Evolutionary conservation across 208 protist species (phyloP).

Genomic region (Angomonas deanei): DNA sequence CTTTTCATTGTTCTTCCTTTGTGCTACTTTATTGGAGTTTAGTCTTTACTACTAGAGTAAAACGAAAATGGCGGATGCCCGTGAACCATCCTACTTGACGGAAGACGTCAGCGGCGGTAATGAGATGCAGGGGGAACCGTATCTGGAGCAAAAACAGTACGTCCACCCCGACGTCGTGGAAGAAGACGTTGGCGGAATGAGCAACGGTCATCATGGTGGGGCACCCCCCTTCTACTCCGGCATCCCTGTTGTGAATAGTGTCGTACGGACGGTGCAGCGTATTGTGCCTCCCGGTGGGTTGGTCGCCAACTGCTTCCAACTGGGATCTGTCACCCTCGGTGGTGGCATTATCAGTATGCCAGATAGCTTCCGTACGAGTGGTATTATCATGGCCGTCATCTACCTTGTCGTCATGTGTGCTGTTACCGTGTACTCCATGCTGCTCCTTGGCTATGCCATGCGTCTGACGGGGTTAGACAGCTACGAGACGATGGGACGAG

Average conservation of each 20-base stretch:
- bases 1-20: neutral
- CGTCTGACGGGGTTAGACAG: constrained; percentile 39
- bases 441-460: constrained; percentile 40
- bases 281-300: constrained; percentile 48
- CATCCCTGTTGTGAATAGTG: too few relatives aligned
- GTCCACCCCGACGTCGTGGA: too few relatives aligned
- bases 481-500: constrained; percentile 46
- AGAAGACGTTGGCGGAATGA: too few relatives aligned
- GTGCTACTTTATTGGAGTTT: neutral
- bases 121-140: too few relatives aligned
- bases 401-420: constrained; percentile 47
- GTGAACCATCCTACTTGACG: too few relatives aligned
- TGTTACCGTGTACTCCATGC: constrained; percentile 59
- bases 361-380: constrained; percentile 37
- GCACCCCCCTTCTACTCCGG: too few relatives aligned
- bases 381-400: constrained; percentile 51
- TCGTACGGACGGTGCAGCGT: too few relatives aligned
- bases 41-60: too few relatives aligned
- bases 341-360: constrained; percentile 57
- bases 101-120: too few relatives aligned
- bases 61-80: too few relatives aligned
- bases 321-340: constrained; percentile 57
- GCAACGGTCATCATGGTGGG: too few relatives aligned
- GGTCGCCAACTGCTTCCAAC: constrained; percentile 47
- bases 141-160: too few relatives aligned